Base-by-base conservation (phyloP, 2,329 filamentous ascomycete genomes). In the Sporothrix brasiliensis region DNA sequence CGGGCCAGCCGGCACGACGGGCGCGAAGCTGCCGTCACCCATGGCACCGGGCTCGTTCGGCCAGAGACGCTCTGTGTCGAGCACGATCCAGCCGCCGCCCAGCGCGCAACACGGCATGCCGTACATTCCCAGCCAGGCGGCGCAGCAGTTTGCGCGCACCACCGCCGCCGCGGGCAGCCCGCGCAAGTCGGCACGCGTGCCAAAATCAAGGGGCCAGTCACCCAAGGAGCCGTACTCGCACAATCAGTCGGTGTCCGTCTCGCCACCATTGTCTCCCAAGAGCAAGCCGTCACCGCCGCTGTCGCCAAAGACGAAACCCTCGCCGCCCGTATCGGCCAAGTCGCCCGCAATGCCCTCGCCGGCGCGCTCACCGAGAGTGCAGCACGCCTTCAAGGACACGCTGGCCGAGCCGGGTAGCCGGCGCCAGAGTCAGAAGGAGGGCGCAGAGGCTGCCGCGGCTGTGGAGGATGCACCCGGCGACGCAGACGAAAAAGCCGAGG, bases 121-220 rank as follows among this genome's bases (percentile, higher is more conserved):
- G 49, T 84, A 88, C 74, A 77, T 87, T 2, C 87, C 87, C 16
- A 80, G 81, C 68, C 81, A 85, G 49, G 87, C 87, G 0, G 86
- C 86, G 1, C 76, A 81, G 14, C 85, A 88, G 70, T 89, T 88
- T 74, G 79, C 82, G 11, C 79, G 81, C 56, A 88, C 87, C 0
- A 83, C 86, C 0, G 86, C 85, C 1, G 79, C 81, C 19, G 54
- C 10, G 0, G 47, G n/a, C 21, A 34, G 58, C 1, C 21, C 60
- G 30, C 49, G 41, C 60, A 69, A 34, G 27, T 30, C 68, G 49
- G 24, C n/a, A 1, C 27, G 49, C n/a, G 21, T 13, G 34, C 68
- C 39, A 30, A 56, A 65, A 27, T 24, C 30, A 19, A 50, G 9
- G 44, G 6, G 6, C 13, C 34, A n/a, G 39, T 34, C 24, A 19